A percentile compares a stretch with the other conserved stretches of the same genome.
phyloP scores from a whole-genome alignment of 139 green algal genomes.

The Coelastrella sp. region DNA sequence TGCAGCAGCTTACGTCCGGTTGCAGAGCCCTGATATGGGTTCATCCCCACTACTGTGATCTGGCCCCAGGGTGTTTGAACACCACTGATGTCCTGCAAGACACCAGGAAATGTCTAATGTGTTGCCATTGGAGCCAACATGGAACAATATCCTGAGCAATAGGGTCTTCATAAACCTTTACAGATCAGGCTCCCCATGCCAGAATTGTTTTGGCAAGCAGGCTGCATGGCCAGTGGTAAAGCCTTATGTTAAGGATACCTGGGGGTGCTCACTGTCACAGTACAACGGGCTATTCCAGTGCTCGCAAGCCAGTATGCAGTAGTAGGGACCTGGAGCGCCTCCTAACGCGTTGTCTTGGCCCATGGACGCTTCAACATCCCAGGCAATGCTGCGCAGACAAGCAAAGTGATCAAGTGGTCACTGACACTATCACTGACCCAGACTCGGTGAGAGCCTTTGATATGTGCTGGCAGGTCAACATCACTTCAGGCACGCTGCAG shows the following conservation, averaged over 20 bases:
- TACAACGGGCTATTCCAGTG: conserved; percentile 92
- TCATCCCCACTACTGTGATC: conserved; percentile 51
- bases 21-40: conserved; percentile 41
- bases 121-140: too few species aligned
- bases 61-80: conserved; percentile 65
- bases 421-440: too few species aligned
- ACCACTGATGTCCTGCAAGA: conserved; percentile 11
- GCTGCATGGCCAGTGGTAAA: not conserved
- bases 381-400: conserved; percentile 65
- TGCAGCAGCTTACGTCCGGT: not conserved
- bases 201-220: not conserved
- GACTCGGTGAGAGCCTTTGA: not conserved
- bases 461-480: too few species aligned
- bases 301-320: conserved; percentile 85
- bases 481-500: too few species aligned
- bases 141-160: too few species aligned
- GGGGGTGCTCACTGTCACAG: conserved; percentile 85
- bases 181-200: too few species aligned
- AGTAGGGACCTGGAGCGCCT: conserved; percentile 71
- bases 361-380: conserved; percentile 81
- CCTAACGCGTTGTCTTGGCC: conserved; percentile 75
- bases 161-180: too few species aligned
- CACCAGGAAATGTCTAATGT: not conserved
- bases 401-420: not conserved
- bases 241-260: conserved; percentile 45